A percentile compares a stretch with the other conserved stretches of the same genome.
phyloP scores from a whole-genome alignment of 768 basidiomycete genomes.

The Podaxis sp. region DNA sequence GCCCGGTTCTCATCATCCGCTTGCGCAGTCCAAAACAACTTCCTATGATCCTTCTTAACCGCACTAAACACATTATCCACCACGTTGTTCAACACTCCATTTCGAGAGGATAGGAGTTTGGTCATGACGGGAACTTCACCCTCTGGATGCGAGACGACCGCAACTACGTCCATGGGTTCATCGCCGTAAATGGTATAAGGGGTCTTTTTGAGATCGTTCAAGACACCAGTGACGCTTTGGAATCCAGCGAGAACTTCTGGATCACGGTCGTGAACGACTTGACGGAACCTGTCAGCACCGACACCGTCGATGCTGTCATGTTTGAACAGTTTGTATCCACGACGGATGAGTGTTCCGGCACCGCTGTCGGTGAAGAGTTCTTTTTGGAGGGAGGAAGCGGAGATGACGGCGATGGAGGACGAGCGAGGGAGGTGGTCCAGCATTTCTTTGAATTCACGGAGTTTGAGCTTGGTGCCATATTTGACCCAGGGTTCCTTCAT shows the following conservation, averaged over 20 bases:
- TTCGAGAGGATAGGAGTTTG: slow-evolving; percentile 86
- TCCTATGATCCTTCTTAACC: slow-evolving; percentile 92
- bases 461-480: slow-evolving; percentile 97
- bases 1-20: slow-evolving; percentile 95
- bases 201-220: slow-evolving; percentile 75
- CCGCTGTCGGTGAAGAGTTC: slow-evolving; percentile 99
- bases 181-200: slow-evolving; percentile 98
- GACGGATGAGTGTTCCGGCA: slow-evolving; percentile 95
- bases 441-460: slow-evolving; percentile 98
- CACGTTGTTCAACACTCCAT: slow-evolving; percentile 90
- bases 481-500: slow-evolving; percentile 99
- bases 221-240: slow-evolving; percentile 84
- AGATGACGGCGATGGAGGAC: slow-evolving; percentile 98
- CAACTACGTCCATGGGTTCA: slow-evolving; percentile 93
- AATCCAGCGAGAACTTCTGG: slow-evolving; percentile 83
- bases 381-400: slow-evolving; percentile 87
- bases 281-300: slow-evolving; percentile 92
- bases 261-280: slow-evolving; percentile 94
- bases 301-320: slow-evolving; percentile 78
- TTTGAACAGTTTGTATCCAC: slow-evolving; percentile 97
- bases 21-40: slow-evolving; percentile 97
- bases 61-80: slow-evolving; percentile 96
- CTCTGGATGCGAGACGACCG: slow-evolving; percentile 89
- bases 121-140: slow-evolving; percentile 90
- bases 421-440: slow-evolving; percentile 97